Evolutionary conservation across 163 green algal species (phyloP), one percentile per base, ranked within the genome.

Genomic region (Prototheca stagnorum): DNA sequence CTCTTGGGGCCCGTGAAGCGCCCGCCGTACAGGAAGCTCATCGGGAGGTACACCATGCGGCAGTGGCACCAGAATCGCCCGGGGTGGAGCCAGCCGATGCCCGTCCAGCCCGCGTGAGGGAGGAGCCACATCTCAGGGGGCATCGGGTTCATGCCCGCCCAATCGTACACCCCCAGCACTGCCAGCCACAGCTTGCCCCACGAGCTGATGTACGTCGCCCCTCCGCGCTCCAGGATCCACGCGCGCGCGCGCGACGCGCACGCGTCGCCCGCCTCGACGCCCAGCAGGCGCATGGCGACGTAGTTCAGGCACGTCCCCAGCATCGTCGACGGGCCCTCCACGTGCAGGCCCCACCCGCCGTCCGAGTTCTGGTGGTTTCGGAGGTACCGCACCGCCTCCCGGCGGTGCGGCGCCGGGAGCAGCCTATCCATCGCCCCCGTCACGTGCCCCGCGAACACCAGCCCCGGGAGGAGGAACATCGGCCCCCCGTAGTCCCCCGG

Each of bases 131-230:
- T 95, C 70, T 99, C 91, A 0, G 91, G 90, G 0, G 88, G 78
- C 46, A 95, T 64, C 8, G 90, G 90, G 76, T 99, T 99, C 53
- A 92, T 72, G 26, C 90, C 90, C 4, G 90, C 73, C 82, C 88
- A 99, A 21, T 68, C 67, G 63, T 93, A 94, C 20, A 86, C 75
- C 5, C 88, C 89, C 49, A 99, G 68, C 29, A 95, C 79, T 19
- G 80, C 75, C 56, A 97, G 70, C 85, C 86, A 99, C 75, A 99
- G 97, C 78, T 99, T 99, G 64, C 86, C 90, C 90, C 90, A 99
- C 11, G 63, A 85, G 1, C 86, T 92, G 48, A 89, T 84, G 53
- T 72, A 62, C 17, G 69, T 80, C 12, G 84, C 84, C 16, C 84
- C 86, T 26, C 80, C 82, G 22, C 69, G 61, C 3, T 48, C 21